Base-by-base conservation (phyloP, 495 filamentous ascomycete genomes). In the Xylaria cubensis region DNA sequence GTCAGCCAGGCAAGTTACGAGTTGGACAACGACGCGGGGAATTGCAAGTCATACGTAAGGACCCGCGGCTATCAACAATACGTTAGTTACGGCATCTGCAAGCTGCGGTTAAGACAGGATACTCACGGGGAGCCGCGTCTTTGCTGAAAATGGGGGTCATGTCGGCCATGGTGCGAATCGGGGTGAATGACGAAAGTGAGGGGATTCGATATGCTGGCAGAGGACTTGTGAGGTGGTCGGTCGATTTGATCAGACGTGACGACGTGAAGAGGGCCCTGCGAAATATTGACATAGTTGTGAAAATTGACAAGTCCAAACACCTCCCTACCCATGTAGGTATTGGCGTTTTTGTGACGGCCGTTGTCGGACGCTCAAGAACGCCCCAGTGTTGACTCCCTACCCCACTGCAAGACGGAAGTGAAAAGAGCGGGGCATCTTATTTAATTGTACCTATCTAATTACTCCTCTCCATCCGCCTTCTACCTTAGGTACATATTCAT, bases 101-200 rank as follows among this genome's bases (percentile, higher is more conserved):
- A 17, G 41, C 42, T 55, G 21, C 64, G 32, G 41, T 24, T 42
- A 64, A 63, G 29, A 19, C 12, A 26, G 2, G 32, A 10, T 46
- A 86, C 86, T 69, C 79, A 88, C 86, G 80, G 69, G 81, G 81
- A 72, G 85, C 84, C 58, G 87, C 87, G 66, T 87, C 83, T 78
- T 82, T 82, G 74, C 82, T 84, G 74, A 84, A 84, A 67, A 88
- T 81, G n/a, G 82, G 80, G 51, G 78, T 79, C 64, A 83, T 82
- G 74, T 82, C 82, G 77, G 84, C 80, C 83, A 86, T 84, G 59
- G 71, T 82, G 80, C 78, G 77, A 68, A 74, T 64, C 50, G 69
- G 73, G 6, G 41, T 72, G 67, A 72, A 68, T 32, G 69, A 66
- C 19, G 55, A 62, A 19, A 74, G 56, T 9, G 67, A 61, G 56